These are phyloP conservation scores for Xylaria polymorpha DNA, from an alignment of 2,329 filamentous ascomycete genomes.

Conservation along the genomic window DNA sequence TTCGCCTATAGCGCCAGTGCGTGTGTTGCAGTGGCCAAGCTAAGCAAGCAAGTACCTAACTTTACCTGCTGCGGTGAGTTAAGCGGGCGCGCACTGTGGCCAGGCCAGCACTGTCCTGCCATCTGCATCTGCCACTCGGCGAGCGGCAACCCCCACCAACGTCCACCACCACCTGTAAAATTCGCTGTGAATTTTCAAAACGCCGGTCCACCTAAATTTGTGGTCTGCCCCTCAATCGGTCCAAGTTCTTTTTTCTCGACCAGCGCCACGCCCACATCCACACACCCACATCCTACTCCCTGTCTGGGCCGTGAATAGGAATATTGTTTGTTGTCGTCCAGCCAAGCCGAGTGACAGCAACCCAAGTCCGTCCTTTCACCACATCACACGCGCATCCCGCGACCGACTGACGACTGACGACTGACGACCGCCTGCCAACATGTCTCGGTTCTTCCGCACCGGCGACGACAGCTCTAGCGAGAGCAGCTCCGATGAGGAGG, in stretches of 20 bases:
- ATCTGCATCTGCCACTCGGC: constrained; percentile 29
- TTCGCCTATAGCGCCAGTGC: neutral
- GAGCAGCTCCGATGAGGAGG: constrained; percentile 95
- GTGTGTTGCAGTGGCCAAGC: too few relatives aligned
- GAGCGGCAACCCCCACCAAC: constrained; percentile 44
- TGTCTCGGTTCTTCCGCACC: constrained; percentile 98
- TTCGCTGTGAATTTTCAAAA: constrained; percentile 50
- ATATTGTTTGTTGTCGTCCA: constrained; percentile 20
- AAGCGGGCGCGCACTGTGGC: neutral
- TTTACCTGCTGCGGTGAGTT: too few relatives aligned
- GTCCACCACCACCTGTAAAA: constrained; percentile 48
- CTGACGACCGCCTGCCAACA: constrained; percentile 58
- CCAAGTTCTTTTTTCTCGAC: constrained; percentile 32
- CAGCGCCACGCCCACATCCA: constrained; percentile 27
- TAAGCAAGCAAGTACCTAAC: too few relatives aligned
- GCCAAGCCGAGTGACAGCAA: constrained; percentile 12
- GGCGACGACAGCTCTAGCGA: constrained; percentile 94
- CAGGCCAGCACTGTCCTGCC: constrained; percentile 1
- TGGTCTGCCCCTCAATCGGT: constrained; percentile 46
- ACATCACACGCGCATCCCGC: constrained; percentile 11
- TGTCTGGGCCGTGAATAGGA: constrained; percentile 23
- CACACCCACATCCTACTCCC: constrained; percentile 25
- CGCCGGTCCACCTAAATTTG: constrained; percentile 31
- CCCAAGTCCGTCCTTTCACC: neutral
- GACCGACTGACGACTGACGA: constrained; percentile 30